phyloP scores from a whole-genome alignment of 2,329 filamentous ascomycete genomes.

The Fusarium abutilonis region DNA sequence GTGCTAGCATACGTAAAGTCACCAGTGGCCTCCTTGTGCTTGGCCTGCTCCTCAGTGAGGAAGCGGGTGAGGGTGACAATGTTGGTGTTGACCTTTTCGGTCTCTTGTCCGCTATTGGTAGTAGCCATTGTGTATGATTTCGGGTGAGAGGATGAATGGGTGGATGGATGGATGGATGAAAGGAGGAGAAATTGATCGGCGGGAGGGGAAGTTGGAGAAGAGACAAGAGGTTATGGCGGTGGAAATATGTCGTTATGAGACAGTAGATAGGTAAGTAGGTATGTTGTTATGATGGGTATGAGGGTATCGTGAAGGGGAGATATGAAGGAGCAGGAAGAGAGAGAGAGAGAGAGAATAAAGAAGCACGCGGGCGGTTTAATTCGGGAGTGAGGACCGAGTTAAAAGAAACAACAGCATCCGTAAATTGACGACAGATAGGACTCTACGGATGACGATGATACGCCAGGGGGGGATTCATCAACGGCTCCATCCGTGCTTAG shows the following conservation, averaged over 20 bases:
- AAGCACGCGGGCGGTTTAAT: conserved; percentile 30
- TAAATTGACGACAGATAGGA: conserved; percentile 29
- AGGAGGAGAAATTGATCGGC: conserved; percentile 24
- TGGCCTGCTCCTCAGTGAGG: conserved; percentile 93
- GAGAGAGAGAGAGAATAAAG: conserved; percentile 22
- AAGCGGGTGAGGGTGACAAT: conserved; percentile 96
- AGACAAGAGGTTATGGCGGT: conserved; percentile 23
- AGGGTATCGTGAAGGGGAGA: conserved; percentile 33
- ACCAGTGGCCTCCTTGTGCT: conserved; percentile 93
- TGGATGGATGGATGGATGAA: conserved; percentile 25
- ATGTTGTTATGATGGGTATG: conserved; percentile 29
- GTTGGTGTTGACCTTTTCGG: conserved; percentile 91
- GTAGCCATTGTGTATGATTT: conserved; percentile 48
- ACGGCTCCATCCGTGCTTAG: conserved; percentile 30
- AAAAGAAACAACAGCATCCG: conserved; percentile 26
- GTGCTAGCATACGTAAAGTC: conserved; percentile 83
- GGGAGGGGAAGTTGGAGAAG: conserved; percentile 28
- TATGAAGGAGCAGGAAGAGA: conserved; percentile 13
- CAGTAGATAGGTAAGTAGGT: not conserved
- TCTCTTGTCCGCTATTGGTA: conserved; percentile 58
- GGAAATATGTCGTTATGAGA: conserved; percentile 28
- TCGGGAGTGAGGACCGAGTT: conserved; percentile 32
- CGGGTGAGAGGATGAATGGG: conserved; percentile 3
- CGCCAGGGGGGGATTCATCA: conserved; percentile 32
- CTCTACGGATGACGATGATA: conserved; percentile 42